Evolutionary conservation across 768 basidiomycete genomes (phyloP).

Genomic region (Astraeus odoratus): DNA sequence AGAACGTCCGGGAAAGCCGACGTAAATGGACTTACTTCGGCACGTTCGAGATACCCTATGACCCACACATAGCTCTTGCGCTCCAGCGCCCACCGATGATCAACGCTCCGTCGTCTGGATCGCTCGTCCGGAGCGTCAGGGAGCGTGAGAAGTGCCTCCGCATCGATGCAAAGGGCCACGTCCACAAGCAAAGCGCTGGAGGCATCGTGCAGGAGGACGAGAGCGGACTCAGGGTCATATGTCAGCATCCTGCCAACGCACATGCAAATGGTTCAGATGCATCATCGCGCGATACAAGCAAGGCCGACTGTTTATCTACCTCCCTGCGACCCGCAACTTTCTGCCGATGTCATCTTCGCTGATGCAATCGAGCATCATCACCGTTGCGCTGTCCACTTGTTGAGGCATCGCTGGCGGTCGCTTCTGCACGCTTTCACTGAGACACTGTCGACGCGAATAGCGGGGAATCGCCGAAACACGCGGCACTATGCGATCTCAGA

Average conservation of each 20-base stretch:
- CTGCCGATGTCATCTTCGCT: conserved; percentile 33
- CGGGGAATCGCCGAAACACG: too few species aligned
- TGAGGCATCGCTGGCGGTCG: conserved; percentile 34
- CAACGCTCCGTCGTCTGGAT: conserved; percentile 7
- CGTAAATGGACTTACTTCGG: conserved; percentile 31
- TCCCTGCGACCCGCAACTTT: conserved; percentile 55
- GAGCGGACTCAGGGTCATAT: conserved; percentile 44
- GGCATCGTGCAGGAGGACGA: conserved; percentile 44
- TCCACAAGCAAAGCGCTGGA: conserved; percentile 52
- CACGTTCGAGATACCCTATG: conserved; percentile 51
- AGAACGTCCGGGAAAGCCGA: conserved; percentile 6
- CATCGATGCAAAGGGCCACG: conserved; percentile 43
- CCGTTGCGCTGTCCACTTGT: conserved; percentile 41
- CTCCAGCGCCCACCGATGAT: conserved; percentile 45
- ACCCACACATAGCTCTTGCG: conserved; percentile 44
- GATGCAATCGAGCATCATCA: conserved; percentile 37
- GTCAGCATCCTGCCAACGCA: conserved; percentile 41
- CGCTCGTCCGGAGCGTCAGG: background rate
- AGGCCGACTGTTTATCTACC: conserved; percentile 33
- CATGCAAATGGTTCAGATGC: conserved; percentile 5
- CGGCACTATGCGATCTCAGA: too few species aligned
- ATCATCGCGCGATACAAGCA: conserved; percentile 8
- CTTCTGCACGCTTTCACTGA: too few species aligned
- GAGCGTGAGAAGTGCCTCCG: conserved; percentile 13
- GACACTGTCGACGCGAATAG: too few species aligned